phyloP scores from a whole-genome alignment of 106 monocot genomes.

The Iris macrosiphon region DNA sequence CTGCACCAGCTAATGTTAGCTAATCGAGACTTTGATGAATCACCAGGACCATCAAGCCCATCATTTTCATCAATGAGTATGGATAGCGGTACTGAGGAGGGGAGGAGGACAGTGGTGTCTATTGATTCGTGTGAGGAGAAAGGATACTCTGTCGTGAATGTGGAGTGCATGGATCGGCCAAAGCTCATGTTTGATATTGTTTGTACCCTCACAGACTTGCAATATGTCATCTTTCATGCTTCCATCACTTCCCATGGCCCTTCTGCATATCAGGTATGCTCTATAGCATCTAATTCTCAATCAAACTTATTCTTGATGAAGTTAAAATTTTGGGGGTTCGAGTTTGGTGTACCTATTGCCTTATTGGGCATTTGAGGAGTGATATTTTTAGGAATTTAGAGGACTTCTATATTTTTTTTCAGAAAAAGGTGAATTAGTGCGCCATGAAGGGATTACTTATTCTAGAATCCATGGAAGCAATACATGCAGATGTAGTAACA shows the following conservation, averaged over 20 bases:
- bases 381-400: no score
- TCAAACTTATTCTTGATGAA: background rate
- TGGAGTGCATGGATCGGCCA: conserved; percentile 56
- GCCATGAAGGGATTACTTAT: no score
- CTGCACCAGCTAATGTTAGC: conserved; percentile 72
- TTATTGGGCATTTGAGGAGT: no score
- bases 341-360: no score
- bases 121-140: conserved; percentile 49
- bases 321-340: background rate
- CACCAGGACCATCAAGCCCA: background rate
- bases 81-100: conserved; percentile 9
- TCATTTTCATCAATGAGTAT: conserved; percentile 4
- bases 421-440: no score
- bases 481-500: no score
- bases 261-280: conserved; percentile 44
- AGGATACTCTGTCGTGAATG: conserved; percentile 49
- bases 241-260: conserved; percentile 36
- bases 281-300: no score
- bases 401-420: no score
- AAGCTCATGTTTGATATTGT: conserved; percentile 73
- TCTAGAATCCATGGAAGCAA: no score
- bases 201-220: conserved; percentile 65
- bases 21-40: conserved; percentile 35
- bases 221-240: conserved; percentile 61
- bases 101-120: conserved; percentile 29